phyloP scores from a whole-genome alignment of 768 basidiomycete species.

The Russula lepida region DNA sequence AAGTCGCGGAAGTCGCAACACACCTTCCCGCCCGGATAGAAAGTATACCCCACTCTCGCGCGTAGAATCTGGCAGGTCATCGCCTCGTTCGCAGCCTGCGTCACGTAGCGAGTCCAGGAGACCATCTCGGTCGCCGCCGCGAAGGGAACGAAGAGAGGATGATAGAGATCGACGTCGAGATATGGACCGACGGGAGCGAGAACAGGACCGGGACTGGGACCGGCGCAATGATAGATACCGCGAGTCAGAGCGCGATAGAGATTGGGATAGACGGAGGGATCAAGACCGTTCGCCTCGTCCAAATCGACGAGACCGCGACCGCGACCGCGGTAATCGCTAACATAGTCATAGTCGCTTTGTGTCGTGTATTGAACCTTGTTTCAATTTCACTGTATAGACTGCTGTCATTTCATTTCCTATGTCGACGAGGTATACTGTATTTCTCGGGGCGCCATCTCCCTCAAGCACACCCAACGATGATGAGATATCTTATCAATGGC shows the following conservation, averaged over 20 bases:
- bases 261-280: constrained; percentile 7
- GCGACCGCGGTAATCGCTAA: constrained; percentile 1
- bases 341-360: not conserved
- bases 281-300: constrained; percentile 11
- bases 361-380: not conserved
- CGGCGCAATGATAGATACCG: not conserved
- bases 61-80: constrained; percentile 38
- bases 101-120: constrained; percentile 9
- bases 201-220: constrained; percentile 1
- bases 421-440: constrained; percentile 36
- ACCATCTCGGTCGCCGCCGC: not conserved
- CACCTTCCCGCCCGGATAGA: constrained; percentile 49
- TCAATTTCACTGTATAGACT: not conserved
- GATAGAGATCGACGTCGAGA: constrained; percentile 2
- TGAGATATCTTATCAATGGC: constrained; percentile 36
- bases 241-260: constrained; percentile 23
- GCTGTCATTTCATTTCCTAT: not conserved
- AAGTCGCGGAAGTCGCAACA: constrained; percentile 36
- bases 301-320: constrained; percentile 4
- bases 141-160: constrained; percentile 4
- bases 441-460: constrained; percentile 39
- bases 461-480: constrained; percentile 32
- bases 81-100: constrained; percentile 1
- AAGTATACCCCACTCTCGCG: constrained; percentile 80
- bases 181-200: not conserved